Conservation (phyloP, 2,329 filamentous ascomycete genomes). For the Fusarium sp. region DNA sequence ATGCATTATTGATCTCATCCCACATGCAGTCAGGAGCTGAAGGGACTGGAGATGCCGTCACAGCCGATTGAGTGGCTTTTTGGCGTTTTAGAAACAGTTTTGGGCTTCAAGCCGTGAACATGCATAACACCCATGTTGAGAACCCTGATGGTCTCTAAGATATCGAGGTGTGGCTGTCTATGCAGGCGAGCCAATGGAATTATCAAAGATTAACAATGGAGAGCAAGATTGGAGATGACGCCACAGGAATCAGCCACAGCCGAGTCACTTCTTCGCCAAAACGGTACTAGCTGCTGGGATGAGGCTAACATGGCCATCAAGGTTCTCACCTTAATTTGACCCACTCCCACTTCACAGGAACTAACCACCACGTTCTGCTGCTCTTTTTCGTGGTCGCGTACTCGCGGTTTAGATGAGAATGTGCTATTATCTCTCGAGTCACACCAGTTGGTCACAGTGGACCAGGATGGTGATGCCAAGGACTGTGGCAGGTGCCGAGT, state of each 20-base stretch:
- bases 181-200: conserved; percentile 31
- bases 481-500: conserved; percentile 37
- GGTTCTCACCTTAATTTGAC: conserved; percentile 50
- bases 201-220: not conserved
- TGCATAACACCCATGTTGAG: conserved; percentile 32
- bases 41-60: conserved; percentile 35
- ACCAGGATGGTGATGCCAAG: conserved; percentile 29
- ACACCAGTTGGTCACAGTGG: conserved; percentile 17
- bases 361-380: conserved; percentile 13
- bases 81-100: conserved; percentile 13
- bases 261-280: conserved; percentile 13
- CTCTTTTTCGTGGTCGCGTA: not conserved
- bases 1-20: conserved; percentile 10
- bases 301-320: conserved; percentile 46
- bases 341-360: conserved; percentile 37
- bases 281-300: conserved; percentile 11
- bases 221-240: conserved; percentile 6
- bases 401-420: not conserved
- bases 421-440: conserved; percentile 11
- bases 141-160: conserved; percentile 48
- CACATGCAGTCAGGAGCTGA: conserved; percentile 1
- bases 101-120: conserved; percentile 10
- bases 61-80: conserved; percentile 38
- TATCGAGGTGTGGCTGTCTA: conserved; percentile 41
- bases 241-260: conserved; percentile 43